Conservation (phyloP, 257 asterid genomes). For the Galeopsis tetrahit region DNA sequence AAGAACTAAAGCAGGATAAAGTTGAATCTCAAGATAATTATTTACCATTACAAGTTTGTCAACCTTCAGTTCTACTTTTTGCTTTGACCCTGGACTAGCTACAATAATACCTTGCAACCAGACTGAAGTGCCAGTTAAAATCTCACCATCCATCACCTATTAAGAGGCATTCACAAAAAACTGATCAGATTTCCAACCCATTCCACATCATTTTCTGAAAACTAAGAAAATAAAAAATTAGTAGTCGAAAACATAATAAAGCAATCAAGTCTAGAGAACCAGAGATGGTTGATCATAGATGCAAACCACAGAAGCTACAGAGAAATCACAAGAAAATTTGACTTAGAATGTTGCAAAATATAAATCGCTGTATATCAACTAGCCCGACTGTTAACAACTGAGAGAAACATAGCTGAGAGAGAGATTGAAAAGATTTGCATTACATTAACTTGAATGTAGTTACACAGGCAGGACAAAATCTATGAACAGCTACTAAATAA, state of each 20-base stretch:
- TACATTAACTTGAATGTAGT: not conserved
- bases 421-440: no score
- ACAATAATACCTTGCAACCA: constrained; percentile 78
- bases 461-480: not conserved
- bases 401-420: not conserved
- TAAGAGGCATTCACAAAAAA: constrained; percentile 31
- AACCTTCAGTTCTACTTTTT: constrained; percentile 86
- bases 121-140: constrained; percentile 89
- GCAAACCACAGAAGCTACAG: constrained; percentile 12
- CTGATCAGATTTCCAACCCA: constrained; percentile 25
- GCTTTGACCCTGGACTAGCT: constrained; percentile 94
- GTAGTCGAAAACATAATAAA: constrained; percentile 1
- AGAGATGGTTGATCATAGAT: constrained; percentile 1
- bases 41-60: constrained; percentile 83
- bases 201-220: constrained; percentile 27
- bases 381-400: not conserved
- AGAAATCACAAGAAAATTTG: constrained; percentile 6
- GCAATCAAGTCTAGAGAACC: constrained; percentile 26
- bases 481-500: not conserved
- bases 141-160: constrained; percentile 77
- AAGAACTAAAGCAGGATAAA: constrained; percentile 12
- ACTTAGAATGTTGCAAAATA: not conserved
- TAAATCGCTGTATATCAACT: not conserved
- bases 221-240: constrained; percentile 14
- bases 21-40: constrained; percentile 23